These are phyloP conservation scores for Nidularia sp. DNA, from an alignment of 768 basidiomycete genomes.

Conservation along the genomic window DNA sequence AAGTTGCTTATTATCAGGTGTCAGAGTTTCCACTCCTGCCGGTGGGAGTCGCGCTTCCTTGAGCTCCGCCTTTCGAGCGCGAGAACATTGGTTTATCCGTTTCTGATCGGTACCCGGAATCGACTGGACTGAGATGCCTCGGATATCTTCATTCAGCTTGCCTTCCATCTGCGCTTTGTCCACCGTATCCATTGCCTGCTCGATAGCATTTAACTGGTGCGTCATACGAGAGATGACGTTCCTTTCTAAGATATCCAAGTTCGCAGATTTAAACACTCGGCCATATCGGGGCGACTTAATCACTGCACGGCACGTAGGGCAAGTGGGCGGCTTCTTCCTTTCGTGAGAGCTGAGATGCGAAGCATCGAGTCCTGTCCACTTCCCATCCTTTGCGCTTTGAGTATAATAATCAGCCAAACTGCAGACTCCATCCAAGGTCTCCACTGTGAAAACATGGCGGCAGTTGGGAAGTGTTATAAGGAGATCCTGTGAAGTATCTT, in stretches of 20 bases:
- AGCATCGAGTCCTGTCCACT: conserved; percentile 38
- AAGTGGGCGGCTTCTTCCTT: conserved; percentile 41
- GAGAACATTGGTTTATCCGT: not conserved
- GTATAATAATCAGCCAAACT: conserved; percentile 48
- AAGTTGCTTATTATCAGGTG: conserved; percentile 9
- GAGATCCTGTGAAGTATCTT: conserved; percentile 34
- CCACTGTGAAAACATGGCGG: conserved; percentile 64
- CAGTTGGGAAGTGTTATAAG: conserved; percentile 61
- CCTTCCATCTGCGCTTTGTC: conserved; percentile 15
- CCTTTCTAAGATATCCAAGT: conserved; percentile 61
- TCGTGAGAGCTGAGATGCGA: conserved; percentile 30
- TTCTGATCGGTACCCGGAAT: not conserved
- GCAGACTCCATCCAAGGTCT: conserved; percentile 63
- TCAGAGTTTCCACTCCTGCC: conserved; percentile 4
- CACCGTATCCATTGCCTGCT: conserved; percentile 20
- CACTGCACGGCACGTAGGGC: conserved; percentile 57
- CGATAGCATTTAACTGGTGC: conserved; percentile 27
- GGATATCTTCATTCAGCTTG: not conserved
- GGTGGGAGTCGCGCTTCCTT: conserved; percentile 7
- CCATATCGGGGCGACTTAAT: conserved; percentile 61
- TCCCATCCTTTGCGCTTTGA: conserved; percentile 22
- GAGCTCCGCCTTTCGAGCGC: conserved; percentile 1
- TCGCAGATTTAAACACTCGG: conserved; percentile 55
- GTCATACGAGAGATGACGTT: conserved; percentile 56
- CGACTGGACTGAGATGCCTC: not conserved